Percentiles rank a stretch among this genome's conserved stretches.
These are phyloP conservation scores for Acacia concinna DNA, from an alignment of 331 rosid genomes.

Conservation along the genomic window DNA sequence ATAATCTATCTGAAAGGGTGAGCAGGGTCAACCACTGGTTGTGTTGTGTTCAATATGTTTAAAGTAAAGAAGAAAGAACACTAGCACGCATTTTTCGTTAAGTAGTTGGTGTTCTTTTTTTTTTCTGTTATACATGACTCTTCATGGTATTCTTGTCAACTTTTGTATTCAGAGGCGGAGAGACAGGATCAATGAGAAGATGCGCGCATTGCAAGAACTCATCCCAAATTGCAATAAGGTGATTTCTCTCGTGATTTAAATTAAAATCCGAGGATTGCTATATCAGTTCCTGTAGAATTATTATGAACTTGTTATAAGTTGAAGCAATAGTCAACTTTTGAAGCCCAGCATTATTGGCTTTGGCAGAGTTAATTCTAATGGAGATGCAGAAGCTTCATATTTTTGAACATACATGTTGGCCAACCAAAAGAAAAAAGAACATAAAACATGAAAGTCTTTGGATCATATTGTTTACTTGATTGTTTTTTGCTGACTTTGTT, in stretches of 20 bases:
- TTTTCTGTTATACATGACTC: constrained; percentile 32
- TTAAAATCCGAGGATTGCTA: background rate
- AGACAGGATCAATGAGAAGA: constrained; percentile 90
- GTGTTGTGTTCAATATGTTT: background rate
- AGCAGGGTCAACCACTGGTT: constrained; percentile 36
- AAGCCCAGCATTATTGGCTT: constrained; percentile 25
- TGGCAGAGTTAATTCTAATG: constrained; percentile 1
- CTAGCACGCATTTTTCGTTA: background rate
- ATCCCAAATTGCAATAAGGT: constrained; percentile 98
- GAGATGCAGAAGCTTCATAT: constrained; percentile 10
- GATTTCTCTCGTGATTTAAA: constrained; percentile 16
- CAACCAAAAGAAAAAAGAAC: background rate
- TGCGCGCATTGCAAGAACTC: constrained; percentile 93
- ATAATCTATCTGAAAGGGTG: constrained; percentile 95
- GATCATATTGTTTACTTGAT: constrained; percentile 1
- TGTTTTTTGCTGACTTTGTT: constrained; percentile 34
- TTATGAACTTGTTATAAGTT: background rate
- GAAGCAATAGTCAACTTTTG: constrained; percentile 7
- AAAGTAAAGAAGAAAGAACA: background rate
- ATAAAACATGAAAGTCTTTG: background rate
- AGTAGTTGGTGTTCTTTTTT: constrained; percentile 22
- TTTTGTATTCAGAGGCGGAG: constrained; percentile 65
- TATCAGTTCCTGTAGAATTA: constrained; percentile 24
- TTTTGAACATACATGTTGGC: constrained; percentile 9
- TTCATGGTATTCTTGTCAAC: constrained; percentile 24